Conservation (phyloP, 2,329 filamentous ascomycete genomes). For the Pseudogymnoascus sp. region DNA sequence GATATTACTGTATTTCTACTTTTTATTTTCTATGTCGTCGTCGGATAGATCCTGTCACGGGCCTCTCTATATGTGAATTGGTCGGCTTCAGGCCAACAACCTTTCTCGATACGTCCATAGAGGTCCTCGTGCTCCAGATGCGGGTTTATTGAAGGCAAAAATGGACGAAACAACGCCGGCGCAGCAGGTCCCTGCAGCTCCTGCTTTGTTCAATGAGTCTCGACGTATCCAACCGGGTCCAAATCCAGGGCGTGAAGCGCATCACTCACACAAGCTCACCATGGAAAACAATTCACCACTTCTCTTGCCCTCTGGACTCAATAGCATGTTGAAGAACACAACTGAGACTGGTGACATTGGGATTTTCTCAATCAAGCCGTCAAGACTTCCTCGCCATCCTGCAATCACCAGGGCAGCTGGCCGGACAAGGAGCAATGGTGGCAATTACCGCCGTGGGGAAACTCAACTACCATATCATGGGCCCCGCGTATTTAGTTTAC, state of each 20-base stretch:
- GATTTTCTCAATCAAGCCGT: slow-evolving; percentile 46
- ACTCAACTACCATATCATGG: slow-evolving; percentile 11
- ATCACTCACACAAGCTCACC: not conserved
- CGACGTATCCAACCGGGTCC: not conserved
- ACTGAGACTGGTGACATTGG: slow-evolving; percentile 60
- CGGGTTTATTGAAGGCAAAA: not conserved
- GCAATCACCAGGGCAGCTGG: slow-evolving; percentile 18
- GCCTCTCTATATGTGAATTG: not conserved
- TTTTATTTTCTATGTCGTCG: not conserved
- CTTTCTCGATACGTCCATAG: not conserved
- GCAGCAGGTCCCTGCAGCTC: not conserved
- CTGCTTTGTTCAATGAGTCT: not conserved
- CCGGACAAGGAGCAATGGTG: slow-evolving; percentile 17
- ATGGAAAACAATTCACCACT: slow-evolving; percentile 31
- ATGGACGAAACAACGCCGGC: not conserved
- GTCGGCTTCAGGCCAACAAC: not conserved
- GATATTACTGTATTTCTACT: not conserved
- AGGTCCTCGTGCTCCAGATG: not conserved
- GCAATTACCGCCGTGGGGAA: not conserved
- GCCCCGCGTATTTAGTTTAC: slow-evolving; percentile 22
- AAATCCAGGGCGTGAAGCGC: not conserved
- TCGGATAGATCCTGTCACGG: not conserved
- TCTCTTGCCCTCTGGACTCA: slow-evolving; percentile 45
- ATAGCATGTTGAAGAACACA: slow-evolving; percentile 57
- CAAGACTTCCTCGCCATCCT: slow-evolving; percentile 23